Conservation (phyloP, 176 grass and related monocot species). For the Carex parvula region DNA sequence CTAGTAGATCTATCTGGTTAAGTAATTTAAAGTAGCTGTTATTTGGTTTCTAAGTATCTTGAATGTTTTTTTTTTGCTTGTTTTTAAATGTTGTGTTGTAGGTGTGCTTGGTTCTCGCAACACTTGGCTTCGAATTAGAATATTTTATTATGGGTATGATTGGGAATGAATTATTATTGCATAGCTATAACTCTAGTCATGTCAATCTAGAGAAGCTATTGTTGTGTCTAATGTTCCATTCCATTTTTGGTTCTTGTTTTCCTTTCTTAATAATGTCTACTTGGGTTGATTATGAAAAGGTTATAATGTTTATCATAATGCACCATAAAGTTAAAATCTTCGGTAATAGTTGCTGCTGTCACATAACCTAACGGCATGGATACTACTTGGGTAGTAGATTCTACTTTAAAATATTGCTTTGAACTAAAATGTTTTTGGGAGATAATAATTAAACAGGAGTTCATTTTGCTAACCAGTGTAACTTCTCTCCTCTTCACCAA, state of each 20-base stretch:
- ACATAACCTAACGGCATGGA: neutral
- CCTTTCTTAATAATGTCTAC: neutral
- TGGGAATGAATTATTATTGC: conserved; percentile 30
- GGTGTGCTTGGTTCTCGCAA: conserved; percentile 25
- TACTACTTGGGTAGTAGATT: neutral
- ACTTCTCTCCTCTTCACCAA: neutral
- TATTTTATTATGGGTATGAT: conserved; percentile 32
- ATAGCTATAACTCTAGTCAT: conserved; percentile 14
- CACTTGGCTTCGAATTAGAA: conserved; percentile 24
- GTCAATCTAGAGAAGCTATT: conserved; percentile 25
- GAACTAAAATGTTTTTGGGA: neutral
- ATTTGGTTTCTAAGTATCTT: conserved; percentile 23
- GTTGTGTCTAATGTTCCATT: conserved; percentile 12
- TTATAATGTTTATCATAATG: neutral
- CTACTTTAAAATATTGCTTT: neutral
- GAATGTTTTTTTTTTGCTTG: conserved; percentile 20
- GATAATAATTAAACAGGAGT: neutral
- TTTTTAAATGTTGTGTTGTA: conserved; percentile 28
- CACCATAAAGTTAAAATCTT: conserved; percentile 9
- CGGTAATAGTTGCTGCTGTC: neutral
- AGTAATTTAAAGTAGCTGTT: conserved; percentile 32
- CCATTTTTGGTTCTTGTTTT: conserved; percentile 11
- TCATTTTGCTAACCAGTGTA: neutral
- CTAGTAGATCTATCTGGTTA: conserved; percentile 27
- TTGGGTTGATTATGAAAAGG: neutral